Base-by-base conservation (phyloP, 2,329 filamentous ascomycete species). In the Aspergillus pseudonomiae region DNA sequence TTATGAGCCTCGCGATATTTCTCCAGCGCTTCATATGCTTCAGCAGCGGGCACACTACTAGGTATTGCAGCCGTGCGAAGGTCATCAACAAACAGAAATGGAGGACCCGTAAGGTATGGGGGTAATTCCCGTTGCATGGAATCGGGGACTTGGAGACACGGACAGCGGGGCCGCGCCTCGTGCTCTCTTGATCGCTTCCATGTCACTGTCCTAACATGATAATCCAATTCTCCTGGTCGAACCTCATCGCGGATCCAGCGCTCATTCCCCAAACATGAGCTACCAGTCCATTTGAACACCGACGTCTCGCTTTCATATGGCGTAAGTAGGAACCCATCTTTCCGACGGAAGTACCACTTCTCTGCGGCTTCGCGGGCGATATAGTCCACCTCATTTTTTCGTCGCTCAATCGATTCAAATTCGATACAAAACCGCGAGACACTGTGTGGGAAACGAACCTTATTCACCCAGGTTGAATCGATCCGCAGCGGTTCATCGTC, bases 341-440 rank as follows among this genome's bases (percentile, higher is more conserved):
- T 64, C 21, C 77, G 73, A 60, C 63, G 70, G 63, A 79, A 78
- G 50, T 71, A 71, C 78, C 77, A 80, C n/a, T 65, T 67, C 32
- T 74, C 68, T 1, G 73, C 64, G 59, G 77, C 77, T 57, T 78
- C 70, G 16, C 73, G 65, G 6, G 80, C 79, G n/a, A 86, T 81
- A 9, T 70, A 68, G 46, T 84, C 74, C 3, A 86, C 70, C 67
- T 85, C 81, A 0, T 65, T 68, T 60, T 78, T 79, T 64, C 83
- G 83, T 14, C 81, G 74, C 57, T 80, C 75, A 7, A 85, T 61
- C 2, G 80, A 82, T 71, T 86, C 85, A 19, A 85, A 71, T 46
- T 85, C 82, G 6, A 85, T 73, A 30, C 71, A 69, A 2, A 86
- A 67, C 53, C 80, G 76, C 1, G 70, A 67, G 19, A 84, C 73